Evolutionary conservation across 805 yeast species (phyloP).

Genomic region (Pichia eremophila): DNA sequence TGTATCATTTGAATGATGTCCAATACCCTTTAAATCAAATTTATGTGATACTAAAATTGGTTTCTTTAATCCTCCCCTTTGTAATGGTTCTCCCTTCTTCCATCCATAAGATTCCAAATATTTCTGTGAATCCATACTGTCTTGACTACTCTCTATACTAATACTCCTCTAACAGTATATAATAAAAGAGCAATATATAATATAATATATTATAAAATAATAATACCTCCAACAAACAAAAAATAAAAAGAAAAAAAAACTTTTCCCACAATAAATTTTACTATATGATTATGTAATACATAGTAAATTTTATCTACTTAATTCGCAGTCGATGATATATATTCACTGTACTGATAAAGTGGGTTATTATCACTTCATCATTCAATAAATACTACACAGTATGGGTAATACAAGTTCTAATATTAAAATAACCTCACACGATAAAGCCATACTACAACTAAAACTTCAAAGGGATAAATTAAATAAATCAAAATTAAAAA

Average conservation of each 20-base stretch:
- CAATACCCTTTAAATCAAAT: constrained; percentile 84
- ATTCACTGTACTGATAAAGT: too few species aligned
- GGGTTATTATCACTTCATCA: too few species aligned
- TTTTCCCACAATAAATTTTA: neutral
- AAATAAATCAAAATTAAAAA: constrained; percentile 56
- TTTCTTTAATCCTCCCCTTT: constrained; percentile 67
- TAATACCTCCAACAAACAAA: neutral
- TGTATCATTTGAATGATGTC: constrained; percentile 63
- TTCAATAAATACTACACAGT: neutral
- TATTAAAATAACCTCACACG: constrained; percentile 71
- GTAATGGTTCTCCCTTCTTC: constrained; percentile 83
- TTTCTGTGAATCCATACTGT: constrained; percentile 43
- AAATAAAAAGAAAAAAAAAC: neutral
- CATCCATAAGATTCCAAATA: constrained; percentile 81
- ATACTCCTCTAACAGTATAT: neutral
- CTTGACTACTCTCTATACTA: too few species aligned
- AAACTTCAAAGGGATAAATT: constrained; percentile 84
- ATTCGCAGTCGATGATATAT: too few species aligned
- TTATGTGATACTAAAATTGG: constrained; percentile 89
- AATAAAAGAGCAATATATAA: too few species aligned
- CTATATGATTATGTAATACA: too few species aligned
- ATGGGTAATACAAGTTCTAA: constrained; percentile 26
- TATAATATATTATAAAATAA: too few species aligned
- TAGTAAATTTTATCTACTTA: too few species aligned
- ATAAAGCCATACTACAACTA: constrained; percentile 75